phyloP scores from a whole-genome alignment of 192 early-diverging fungal genomes.

The Coemansia sp. region DNA sequence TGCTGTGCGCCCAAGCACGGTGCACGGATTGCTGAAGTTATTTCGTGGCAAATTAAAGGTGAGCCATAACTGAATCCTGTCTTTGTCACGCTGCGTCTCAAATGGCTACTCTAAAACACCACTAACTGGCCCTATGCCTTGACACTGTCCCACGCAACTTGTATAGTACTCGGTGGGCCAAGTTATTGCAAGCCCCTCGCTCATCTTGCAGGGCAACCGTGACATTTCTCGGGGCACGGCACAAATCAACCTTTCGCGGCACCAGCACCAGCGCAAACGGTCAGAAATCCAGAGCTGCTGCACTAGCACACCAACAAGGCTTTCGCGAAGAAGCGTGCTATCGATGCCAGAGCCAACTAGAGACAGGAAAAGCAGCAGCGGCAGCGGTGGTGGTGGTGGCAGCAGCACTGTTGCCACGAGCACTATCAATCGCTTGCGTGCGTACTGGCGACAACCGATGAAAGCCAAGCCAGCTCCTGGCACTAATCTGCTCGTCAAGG shows the following conservation, averaged over 20 bases:
- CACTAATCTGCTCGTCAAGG: neutral
- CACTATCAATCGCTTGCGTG: neutral
- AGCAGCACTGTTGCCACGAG: too few species aligned
- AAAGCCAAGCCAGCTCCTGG: neutral
- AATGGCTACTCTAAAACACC: neutral
- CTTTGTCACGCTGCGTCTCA: neutral
- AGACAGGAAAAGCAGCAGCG: neutral
- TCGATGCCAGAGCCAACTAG: neutral
- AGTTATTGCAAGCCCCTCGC: slow-evolving; percentile 36
- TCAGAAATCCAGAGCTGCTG: neutral
- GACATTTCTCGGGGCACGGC: slow-evolving; percentile 47
- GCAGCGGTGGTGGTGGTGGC: neutral
- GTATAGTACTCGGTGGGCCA: slow-evolving; percentile 50
- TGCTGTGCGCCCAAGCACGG: slow-evolving; percentile 31
- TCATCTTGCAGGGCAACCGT: slow-evolving; percentile 44
- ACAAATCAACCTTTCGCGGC: slow-evolving; percentile 39
- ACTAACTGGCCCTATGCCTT: neutral
- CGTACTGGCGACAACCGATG: neutral
- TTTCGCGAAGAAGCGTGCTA: neutral
- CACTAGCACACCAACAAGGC: neutral
- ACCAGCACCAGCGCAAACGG: slow-evolving; percentile 2
- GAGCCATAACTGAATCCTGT: slow-evolving; percentile 4
- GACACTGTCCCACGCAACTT: neutral
- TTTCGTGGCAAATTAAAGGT: slow-evolving; percentile 46
- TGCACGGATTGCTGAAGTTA: slow-evolving; percentile 42